Base-by-base conservation (phyloP, 768 basidiomycete species). In the Termitomyces sp. region DNA sequence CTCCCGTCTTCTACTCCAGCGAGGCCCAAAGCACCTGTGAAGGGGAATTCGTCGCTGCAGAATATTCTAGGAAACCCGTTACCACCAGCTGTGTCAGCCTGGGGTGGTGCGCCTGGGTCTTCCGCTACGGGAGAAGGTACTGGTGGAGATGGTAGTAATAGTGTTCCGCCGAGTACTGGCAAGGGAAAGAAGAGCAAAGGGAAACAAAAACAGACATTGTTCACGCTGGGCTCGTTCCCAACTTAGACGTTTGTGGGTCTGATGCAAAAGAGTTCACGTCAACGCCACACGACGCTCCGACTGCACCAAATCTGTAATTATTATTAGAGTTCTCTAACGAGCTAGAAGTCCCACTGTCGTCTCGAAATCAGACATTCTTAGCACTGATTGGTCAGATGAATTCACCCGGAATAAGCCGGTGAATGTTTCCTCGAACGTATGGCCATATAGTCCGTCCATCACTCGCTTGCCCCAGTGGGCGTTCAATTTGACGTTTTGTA, bases 151-250 rank as follows among this genome's bases (percentile, higher is more conserved):
- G 61, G 48, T 28, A 54, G 28, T 44, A 19, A 15, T 11, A 46
- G 35, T 7, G 63, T 57, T 19, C 40, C 54, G 3, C 59, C 58
- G 14, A 51, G 59, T 37, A 55, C 55, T 40, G 62, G 60, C 0
- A 86, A 82, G 61, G 82, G 81, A 34, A 89, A 83, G 77, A 92
- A 90, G 69, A 80, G 81, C 0, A 93, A 92, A 65, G 84, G 83
- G 1, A 91, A 92, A 69, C 82, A 84, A 67, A 93, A 93, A 71
- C 88, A 93, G 76, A 92, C 83, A 9, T 68, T 94, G 60, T 93
- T 93, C 63, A 91, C 77, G 11, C 66, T 80, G 54, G 78, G 79
- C n/a, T 68, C 77, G 5, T 76, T 79, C 68, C 75, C 78, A 6
- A 37, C 60, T 17, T 63, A 54, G 30, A 51, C 14, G 30, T n/a